Percentiles rank a stretch among this genome's conserved stretches.
These are phyloP conservation scores for Selaginella tamariscina DNA, from an alignment of 75 land plant genomes.

Conservation along the genomic window DNA sequence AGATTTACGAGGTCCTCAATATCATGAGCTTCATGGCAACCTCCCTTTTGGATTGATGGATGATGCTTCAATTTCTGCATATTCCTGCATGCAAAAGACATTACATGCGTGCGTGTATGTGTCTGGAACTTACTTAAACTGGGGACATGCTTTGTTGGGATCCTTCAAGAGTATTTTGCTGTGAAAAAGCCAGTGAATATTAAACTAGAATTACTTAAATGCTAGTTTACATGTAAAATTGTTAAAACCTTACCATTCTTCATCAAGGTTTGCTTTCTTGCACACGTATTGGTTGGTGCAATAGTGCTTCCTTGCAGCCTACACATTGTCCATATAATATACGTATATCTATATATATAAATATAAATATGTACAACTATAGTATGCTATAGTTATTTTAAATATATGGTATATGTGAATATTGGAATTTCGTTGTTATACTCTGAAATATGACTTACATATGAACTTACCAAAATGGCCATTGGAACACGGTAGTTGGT, in stretches of 20 bases:
- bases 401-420: too few relatives aligned
- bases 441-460: conserved; percentile 35
- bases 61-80: conserved; percentile 61
- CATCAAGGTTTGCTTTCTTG: conserved; percentile 65
- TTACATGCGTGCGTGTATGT: conserved; percentile 1
- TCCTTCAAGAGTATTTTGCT: conserved; percentile 69
- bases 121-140: conserved; percentile 52
- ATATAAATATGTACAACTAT: too few relatives aligned
- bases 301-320: conserved; percentile 88
- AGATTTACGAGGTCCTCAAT: conserved; percentile 91
- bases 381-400: too few relatives aligned
- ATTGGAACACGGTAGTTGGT: conserved; percentile 83
- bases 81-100: conserved; percentile 36
- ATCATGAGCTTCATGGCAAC: conserved; percentile 75
- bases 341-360: neutral
- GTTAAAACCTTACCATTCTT: conserved; percentile 46
- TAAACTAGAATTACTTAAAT: too few relatives aligned
- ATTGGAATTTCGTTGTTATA: too few relatives aligned
- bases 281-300: conserved; percentile 60
- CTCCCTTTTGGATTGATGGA: conserved; percentile 74
- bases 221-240: too few relatives aligned
- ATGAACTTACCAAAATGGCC: conserved; percentile 71
- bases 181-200: conserved; percentile 21
- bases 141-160: conserved; percentile 32
- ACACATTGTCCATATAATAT: neutral